Conservation (phyloP, 305 asterid genomes). For the Solanum hybrid region DNA sequence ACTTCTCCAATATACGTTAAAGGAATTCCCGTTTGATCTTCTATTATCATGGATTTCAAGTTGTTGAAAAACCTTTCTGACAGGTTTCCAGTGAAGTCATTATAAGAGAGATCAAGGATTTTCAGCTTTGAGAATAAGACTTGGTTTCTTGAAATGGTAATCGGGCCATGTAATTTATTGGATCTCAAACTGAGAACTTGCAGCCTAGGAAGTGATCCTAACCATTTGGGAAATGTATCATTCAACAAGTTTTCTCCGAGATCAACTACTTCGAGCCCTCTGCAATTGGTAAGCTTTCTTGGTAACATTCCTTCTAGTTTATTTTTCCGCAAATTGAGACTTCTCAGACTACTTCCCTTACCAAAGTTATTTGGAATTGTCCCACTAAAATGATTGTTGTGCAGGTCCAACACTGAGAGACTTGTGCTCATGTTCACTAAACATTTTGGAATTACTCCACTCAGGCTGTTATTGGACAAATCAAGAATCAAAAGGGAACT, state of each 20-base stretch:
- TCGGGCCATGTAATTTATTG: slow-evolving; percentile 24
- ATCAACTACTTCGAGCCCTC: slow-evolving; percentile 25
- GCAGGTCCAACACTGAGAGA: slow-evolving; percentile 31
- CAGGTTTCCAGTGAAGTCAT: slow-evolving; percentile 21
- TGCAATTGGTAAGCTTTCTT: slow-evolving; percentile 24
- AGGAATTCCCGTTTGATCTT: not conserved
- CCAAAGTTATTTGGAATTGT: slow-evolving; percentile 17
- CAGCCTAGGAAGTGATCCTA: slow-evolving; percentile 19
- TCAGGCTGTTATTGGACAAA: slow-evolving; percentile 30
- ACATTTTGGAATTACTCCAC: slow-evolving; percentile 31
- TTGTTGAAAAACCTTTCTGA: slow-evolving; percentile 12
- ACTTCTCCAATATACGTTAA: not conserved
- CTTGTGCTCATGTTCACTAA: slow-evolving; percentile 19
- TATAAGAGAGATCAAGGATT: slow-evolving; percentile 26
- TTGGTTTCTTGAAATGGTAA: slow-evolving; percentile 10
- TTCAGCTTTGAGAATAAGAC: slow-evolving; percentile 13
- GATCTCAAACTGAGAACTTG: slow-evolving; percentile 26
- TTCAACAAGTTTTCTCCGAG: slow-evolving; percentile 25
- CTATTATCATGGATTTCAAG: slow-evolving; percentile 8
- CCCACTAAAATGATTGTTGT: slow-evolving; percentile 18
- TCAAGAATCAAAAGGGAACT: slow-evolving; percentile 24
- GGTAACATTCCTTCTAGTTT: slow-evolving; percentile 28
- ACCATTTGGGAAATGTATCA: slow-evolving; percentile 23
- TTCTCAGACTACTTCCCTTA: slow-evolving; percentile 14
- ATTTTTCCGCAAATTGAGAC: slow-evolving; percentile 26